Conservation (phyloP, 2,329 filamentous ascomycete species). For the Aspergillus pseudoterreus region DNA sequence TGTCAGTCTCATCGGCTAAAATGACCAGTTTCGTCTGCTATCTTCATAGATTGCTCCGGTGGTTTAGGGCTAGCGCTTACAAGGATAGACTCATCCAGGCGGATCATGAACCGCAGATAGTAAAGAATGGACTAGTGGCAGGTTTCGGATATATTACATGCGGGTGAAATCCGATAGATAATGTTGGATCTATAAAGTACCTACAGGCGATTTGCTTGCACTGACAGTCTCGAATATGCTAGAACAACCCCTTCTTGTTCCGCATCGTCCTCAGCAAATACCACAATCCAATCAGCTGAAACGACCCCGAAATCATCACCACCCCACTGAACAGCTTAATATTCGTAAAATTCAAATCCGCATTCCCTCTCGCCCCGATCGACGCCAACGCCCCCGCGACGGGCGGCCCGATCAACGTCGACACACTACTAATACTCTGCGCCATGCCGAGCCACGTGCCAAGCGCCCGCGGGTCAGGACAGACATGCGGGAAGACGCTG, state of each 20-base stretch:
- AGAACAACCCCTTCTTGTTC: slow-evolving; percentile 17
- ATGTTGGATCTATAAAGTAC: too few species aligned
- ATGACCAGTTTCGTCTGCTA: too few species aligned
- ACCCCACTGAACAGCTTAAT: slow-evolving; percentile 45
- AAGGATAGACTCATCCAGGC: too few species aligned
- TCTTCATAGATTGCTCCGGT: too few species aligned
- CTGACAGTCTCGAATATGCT: neutral
- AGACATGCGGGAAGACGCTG: slow-evolving; percentile 51
- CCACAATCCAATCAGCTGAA: slow-evolving; percentile 24
- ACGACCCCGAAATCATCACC: slow-evolving; percentile 37
- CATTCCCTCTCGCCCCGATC: slow-evolving; percentile 23
- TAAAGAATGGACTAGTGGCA: too few species aligned
- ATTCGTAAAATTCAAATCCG: slow-evolving; percentile 34
- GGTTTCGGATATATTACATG: too few species aligned
- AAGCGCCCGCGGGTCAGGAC: slow-evolving; percentile 41
- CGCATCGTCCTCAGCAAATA: slow-evolving; percentile 15
- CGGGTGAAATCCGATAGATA: too few species aligned
- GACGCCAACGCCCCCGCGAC: slow-evolving; percentile 47
- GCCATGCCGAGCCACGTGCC: slow-evolving; percentile 51
- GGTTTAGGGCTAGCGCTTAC: too few species aligned
- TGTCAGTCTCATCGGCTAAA: too few species aligned
- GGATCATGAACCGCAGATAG: too few species aligned
- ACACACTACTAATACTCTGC: slow-evolving; percentile 47
- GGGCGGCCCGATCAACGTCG: slow-evolving; percentile 46
- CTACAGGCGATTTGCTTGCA: too few species aligned